Conservation (phyloP, 2,329 filamentous ascomycete genomes). For the Pseudogymnoascus verrucosus region DNA sequence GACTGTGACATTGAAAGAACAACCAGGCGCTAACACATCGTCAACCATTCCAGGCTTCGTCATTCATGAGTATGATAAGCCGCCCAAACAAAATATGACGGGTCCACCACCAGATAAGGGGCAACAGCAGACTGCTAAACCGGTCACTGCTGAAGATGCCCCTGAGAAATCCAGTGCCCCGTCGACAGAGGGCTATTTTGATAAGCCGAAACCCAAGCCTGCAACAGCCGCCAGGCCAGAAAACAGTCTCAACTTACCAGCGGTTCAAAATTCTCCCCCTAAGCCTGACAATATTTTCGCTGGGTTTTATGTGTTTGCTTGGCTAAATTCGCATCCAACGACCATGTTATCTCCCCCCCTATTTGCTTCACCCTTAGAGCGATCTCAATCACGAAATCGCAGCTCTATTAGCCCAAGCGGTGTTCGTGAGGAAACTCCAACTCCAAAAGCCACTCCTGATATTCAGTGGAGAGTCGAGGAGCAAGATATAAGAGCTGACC, state of each 20-base stretch:
- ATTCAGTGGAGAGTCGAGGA: conserved; percentile 6
- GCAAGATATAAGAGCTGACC: conserved; percentile 11
- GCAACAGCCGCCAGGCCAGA: neutral
- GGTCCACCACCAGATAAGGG: neutral
- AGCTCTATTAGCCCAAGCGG: neutral
- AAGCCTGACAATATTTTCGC: conserved; percentile 11
- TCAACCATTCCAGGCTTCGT: neutral
- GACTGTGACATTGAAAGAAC: neutral
- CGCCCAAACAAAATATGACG: neutral
- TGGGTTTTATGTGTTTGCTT: conserved; percentile 22
- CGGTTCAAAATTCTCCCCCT: neutral
- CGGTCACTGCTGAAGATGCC: neutral
- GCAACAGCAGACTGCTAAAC: neutral
- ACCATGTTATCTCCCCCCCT: neutral
- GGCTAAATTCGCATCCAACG: conserved; percentile 14
- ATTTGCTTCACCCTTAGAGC: neutral
- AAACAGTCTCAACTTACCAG: neutral
- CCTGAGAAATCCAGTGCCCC: neutral
- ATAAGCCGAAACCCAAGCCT: neutral
- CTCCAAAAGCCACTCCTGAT: conserved; percentile 5
- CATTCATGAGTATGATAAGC: neutral
- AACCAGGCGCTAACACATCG: neutral
- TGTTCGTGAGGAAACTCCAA: neutral
- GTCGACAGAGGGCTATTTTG: neutral
- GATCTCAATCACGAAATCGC: neutral